Evolutionary conservation across 768 basidiomycete genomes (phyloP).

Genomic region (Lentinula sp.): DNA sequence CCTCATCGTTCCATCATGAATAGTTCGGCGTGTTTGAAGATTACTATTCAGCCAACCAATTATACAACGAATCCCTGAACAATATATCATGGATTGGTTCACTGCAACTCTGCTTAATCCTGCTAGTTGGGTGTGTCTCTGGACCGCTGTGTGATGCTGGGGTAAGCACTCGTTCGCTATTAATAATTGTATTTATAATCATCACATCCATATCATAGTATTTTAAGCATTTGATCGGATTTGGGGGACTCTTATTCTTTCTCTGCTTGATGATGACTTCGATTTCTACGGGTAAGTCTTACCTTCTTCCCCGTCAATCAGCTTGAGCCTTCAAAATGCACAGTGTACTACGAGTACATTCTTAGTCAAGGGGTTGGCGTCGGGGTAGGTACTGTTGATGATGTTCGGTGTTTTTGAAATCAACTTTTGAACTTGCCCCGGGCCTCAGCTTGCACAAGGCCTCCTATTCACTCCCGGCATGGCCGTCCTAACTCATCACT

Average conservation of each 20-base stretch:
- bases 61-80: slow-evolving; percentile 9
- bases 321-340: slow-evolving; percentile 10
- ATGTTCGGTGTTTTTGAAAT: background rate
- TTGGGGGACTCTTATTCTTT: slow-evolving; percentile 10
- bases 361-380: slow-evolving; percentile 24
- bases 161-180: background rate
- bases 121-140: slow-evolving; percentile 12
- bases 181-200: background rate
- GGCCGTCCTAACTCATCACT: slow-evolving; percentile 13
- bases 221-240: slow-evolving; percentile 11
- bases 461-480: slow-evolving; percentile 13
- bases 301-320: slow-evolving; percentile 12
- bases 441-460: slow-evolving; percentile 6
- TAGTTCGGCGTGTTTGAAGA: slow-evolving; percentile 15
- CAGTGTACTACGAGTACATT: slow-evolving; percentile 25
- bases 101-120: slow-evolving; percentile 13
- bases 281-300: slow-evolving; percentile 13
- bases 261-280: slow-evolving; percentile 14
- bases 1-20: background rate
- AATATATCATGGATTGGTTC: slow-evolving; percentile 19
- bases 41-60: slow-evolving; percentile 13
- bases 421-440: background rate
- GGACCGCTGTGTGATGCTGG: slow-evolving; percentile 14
- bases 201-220: slow-evolving; percentile 1
- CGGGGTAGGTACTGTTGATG: slow-evolving; percentile 13